These are phyloP conservation scores for Hanseniaspora sp. DNA, from an alignment of 1,139 yeast species.

Conservation along the genomic window DNA sequence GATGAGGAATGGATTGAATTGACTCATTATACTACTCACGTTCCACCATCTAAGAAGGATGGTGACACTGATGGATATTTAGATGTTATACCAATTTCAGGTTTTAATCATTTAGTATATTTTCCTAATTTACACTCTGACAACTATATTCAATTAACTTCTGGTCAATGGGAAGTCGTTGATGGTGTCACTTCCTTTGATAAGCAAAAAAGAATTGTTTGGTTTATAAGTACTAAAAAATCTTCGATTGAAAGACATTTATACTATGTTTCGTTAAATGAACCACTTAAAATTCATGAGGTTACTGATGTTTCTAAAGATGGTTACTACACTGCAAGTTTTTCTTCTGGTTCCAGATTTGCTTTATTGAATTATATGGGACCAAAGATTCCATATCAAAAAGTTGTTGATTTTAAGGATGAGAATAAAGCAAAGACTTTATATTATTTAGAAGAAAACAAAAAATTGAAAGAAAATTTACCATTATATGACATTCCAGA, in stretches of 20 bases:
- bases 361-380: conserved; percentile 51
- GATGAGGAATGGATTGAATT: conserved; percentile 72
- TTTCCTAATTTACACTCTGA: conserved; percentile 45
- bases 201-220: conserved; percentile 43
- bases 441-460: conserved; percentile 40
- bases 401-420: conserved; percentile 42
- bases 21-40: conserved; percentile 54
- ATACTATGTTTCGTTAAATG: conserved; percentile 38
- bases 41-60: conserved; percentile 46
- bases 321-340: conserved; percentile 61
- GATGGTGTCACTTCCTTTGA: conserved; percentile 54
- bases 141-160: conserved; percentile 44
- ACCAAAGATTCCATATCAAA: conserved; percentile 57
- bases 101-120: conserved; percentile 62
- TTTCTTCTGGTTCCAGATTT: conserved; percentile 57
- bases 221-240: conserved; percentile 54
- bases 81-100: conserved; percentile 57
- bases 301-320: conserved; percentile 46
- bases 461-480: conserved; percentile 33
- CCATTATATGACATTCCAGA: conserved; percentile 41
- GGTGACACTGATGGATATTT: conserved; percentile 53
- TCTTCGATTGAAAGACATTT: conserved; percentile 54
- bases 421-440: conserved; percentile 26
- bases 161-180: conserved; percentile 63
- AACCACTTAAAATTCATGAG: conserved; percentile 36